Base-by-base conservation (phyloP, 73 alveolate genomes). In the Paramecium caudatum region DNA sequence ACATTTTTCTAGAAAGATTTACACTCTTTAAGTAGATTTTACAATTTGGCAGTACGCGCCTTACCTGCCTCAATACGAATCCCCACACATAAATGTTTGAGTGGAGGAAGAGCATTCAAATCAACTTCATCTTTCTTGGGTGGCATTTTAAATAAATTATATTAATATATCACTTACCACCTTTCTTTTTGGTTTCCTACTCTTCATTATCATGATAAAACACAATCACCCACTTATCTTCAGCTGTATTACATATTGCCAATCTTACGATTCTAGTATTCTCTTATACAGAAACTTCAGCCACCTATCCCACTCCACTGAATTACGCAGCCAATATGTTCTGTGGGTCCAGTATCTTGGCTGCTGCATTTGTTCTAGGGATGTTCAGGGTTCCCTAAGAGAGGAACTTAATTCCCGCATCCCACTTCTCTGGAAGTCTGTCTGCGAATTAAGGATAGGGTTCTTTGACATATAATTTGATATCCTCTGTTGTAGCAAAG, bases 361-460 rank as follows among this genome's bases (percentile, higher is more conserved):
- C 93, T 21, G 63, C 46, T 9, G 87, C 43, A 37, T 78, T 65
- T 3, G 63, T 50, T 17, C 93, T 41, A 41, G 68, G 68, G n/a
- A 86, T 81, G 43, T 86, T 86, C 34, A 63, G 48, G 41, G 46
- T 6, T 36, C 90, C 82, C 25, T 45, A 5, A 41, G 19, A 30
- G 39, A 61, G 25, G 47, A 23, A 86, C 41, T 49, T 78, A 2
- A 86, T 86, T 6, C 39, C 82, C 10, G 63, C 93, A 62, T 86
- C 68, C 99, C 99, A 96, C 50, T 94, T 94, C 55, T 96, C 99
- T 63, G 99, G 96, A 7, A 91, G 84, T 61, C 86, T 91, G 23
- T 96, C 99, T 90, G 94, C 97, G 90, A 65, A 96, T 84, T 96
- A 93, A 16, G 99, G 97, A 84, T 92, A 97, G 39, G 98, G 98